Evolutionary conservation across 495 filamentous ascomycete genomes (phyloP), one percentile per base, ranked within the genome.

Genomic region (Parathielavia hyrcaniae): DNA sequence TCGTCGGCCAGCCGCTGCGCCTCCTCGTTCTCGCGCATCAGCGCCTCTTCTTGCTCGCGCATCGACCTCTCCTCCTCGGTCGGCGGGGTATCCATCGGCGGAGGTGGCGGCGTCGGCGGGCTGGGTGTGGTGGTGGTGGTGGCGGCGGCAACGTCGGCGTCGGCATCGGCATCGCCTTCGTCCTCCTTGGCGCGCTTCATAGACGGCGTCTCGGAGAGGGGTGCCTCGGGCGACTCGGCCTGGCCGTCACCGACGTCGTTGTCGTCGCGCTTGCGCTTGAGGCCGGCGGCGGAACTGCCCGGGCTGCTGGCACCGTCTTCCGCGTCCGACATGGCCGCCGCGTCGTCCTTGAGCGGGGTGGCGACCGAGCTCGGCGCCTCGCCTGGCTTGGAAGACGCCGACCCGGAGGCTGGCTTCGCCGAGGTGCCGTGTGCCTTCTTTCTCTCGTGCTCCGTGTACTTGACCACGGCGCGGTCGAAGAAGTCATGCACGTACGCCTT

Each of bases 381-480:
- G 59, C 65, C 65, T 49, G 63, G 44, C 63, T 58, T 30, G 46
- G 53, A 46, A 7, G 40, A 36, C 17, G 36, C 10, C 61, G 30
- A 16, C 0, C 1, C 34, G 20, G 52, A 30, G 35, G 30, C 34
- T 6, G 19, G 13, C 47, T 58, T 64, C 10, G 16, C 26, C 9
- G 64, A 71, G 45, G n/a, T n/a, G n/a, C 73, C 77, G 55, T 81
- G 78, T 4, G 75, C 75, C 67, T 84, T 87, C 61, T 75, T 80
- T 68, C 83, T 82, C 56, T 95, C 86, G 52, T 85, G 76, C 47
- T 79, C 83, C 35, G 75, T 76, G 64, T 86, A 85, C 73, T 95
- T 95, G 50, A 77, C 75, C 2, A 89, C 83, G 0, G 87, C 90
- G 65, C 90, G 90, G 35, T 91, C 88, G 67, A 97, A 90, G 71